Evolutionary conservation across 805 yeast genomes (phyloP).

Genomic region (Wickerhamomyces rabaulensis): DNA sequence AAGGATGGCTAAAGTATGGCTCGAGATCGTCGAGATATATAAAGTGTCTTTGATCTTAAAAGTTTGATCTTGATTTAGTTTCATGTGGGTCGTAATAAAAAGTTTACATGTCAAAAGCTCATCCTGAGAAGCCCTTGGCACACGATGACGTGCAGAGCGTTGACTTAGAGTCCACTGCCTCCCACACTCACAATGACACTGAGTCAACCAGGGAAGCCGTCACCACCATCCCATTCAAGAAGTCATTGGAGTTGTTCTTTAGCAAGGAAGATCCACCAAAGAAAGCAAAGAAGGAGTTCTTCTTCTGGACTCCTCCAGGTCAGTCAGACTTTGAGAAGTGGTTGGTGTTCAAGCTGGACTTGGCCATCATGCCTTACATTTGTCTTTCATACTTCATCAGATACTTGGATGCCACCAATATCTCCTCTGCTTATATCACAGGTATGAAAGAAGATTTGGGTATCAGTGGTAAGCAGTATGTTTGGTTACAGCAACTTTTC

Average conservation of each 20-base stretch:
- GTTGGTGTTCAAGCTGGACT: conserved; percentile 10
- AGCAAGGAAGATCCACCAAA: conserved; percentile 11
- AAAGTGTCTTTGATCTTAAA: background rate
- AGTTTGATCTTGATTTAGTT: background rate
- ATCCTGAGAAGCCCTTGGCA: background rate
- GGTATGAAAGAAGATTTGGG: conserved; percentile 47
- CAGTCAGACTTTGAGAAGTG: conserved; percentile 5
- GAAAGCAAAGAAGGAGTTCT: conserved; percentile 8
- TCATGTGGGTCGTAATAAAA: no score
- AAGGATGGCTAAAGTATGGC: background rate
- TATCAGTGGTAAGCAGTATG: conserved; percentile 39
- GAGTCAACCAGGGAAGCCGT: background rate
- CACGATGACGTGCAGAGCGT: background rate
- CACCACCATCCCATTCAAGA: conserved; percentile 7
- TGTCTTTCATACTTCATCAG: conserved; percentile 29
- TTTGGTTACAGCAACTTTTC: conserved; percentile 21
- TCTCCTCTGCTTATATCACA: conserved; percentile 53
- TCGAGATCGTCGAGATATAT: background rate
- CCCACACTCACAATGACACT: background rate
- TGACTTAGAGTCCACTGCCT: background rate
- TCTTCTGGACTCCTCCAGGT: conserved; percentile 12
- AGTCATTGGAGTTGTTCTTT: conserved; percentile 11
- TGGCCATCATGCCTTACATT: conserved; percentile 12
- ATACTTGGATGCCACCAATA: conserved; percentile 50
- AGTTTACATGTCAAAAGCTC: background rate